A percentile compares a stretch with the other conserved stretches of the same genome.
phyloP scores from a whole-genome alignment of 2,329 filamentous ascomycete genomes.

The Cladosporium sp. region DNA sequence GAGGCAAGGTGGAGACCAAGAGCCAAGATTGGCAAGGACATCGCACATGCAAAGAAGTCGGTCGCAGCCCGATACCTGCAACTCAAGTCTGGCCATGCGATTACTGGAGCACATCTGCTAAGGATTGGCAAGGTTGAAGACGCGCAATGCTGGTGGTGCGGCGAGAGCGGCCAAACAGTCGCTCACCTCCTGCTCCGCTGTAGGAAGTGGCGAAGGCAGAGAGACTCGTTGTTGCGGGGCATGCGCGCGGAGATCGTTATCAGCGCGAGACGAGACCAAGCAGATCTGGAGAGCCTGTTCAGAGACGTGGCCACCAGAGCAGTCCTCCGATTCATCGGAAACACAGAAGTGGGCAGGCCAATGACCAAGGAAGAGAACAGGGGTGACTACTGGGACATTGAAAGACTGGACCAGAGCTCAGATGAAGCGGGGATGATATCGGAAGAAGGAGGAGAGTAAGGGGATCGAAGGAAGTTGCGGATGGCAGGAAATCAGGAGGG shows the following conservation, averaged over 20 bases:
- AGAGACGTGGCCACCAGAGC: background rate
- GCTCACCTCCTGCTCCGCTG: slow-evolving; percentile 7
- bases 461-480: background rate
- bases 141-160: background rate
- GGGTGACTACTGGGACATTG: background rate
- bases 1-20: background rate
- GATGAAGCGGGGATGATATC: background rate
- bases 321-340: slow-evolving; percentile 4
- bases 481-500: background rate
- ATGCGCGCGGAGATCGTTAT: background rate
- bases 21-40: background rate
- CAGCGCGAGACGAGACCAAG: background rate
- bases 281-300: background rate
- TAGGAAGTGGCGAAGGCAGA: slow-evolving; percentile 8
- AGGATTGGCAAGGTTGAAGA: slow-evolving; percentile 1
- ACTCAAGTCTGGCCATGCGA: slow-evolving; percentile 4
- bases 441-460: background rate
- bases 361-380: background rate
- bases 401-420: background rate
- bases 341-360: slow-evolving; percentile 4
- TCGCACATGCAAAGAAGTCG: slow-evolving; percentile 5
- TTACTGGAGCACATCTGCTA: slow-evolving; percentile 7
- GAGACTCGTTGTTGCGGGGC: background rate
- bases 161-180: slow-evolving; percentile 6
- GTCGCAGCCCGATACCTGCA: slow-evolving; percentile 6